Evolutionary conservation across 1,139 yeast genomes (phyloP), one percentile per base, ranked within the genome.

Genomic region (Lodderomyces theae): DNA sequence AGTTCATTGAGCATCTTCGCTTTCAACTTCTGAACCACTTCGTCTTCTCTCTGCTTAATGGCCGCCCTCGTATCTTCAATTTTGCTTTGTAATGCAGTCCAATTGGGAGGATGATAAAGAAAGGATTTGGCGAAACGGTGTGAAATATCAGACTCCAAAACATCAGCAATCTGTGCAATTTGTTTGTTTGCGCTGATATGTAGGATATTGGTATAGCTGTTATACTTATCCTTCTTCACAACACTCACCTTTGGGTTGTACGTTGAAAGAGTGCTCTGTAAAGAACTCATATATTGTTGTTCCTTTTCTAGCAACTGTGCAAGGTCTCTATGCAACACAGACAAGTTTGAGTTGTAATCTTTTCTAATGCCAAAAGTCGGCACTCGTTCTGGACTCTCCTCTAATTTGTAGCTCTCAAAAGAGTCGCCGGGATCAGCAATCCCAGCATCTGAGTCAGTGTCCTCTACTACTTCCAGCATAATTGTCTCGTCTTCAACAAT

Each of bases 11-110:
- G 53, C 0, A 79, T 70, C 25, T 63, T 55, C 2, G 43, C 43
- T 26, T 76, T 63, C 25, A 83, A 59, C 3, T 56, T 56, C 1
- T 67, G 63, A 3, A 82, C 60, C 11, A 82, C 66, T 6, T 47
- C 48, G 2, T 57, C 57, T 53, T 85, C 92, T 36, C 69, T 69
- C 1, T 34, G 46, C n/a, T 48, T 52, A 9, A 72, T 69, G 5
- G 48, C 48, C 2, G 59, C 61, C 4, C 53, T 46, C 21, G 58
- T 51, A 3, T 56, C 57, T n/a, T 53, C 57, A 4, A 66, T 52
- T 10, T 47, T 44, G 6, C 53, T 47, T 42, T 69, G 72, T 3
- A 69, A 34, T 2, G 48, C 43, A 7, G 57, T 51, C 76, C 77
- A 71, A 10, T 55, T 56, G 0, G 42, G 38, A 0, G 76, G 64